Base-by-base conservation (phyloP, 2,329 filamentous ascomycete genomes). In the Ceratocystis destructans region DNA sequence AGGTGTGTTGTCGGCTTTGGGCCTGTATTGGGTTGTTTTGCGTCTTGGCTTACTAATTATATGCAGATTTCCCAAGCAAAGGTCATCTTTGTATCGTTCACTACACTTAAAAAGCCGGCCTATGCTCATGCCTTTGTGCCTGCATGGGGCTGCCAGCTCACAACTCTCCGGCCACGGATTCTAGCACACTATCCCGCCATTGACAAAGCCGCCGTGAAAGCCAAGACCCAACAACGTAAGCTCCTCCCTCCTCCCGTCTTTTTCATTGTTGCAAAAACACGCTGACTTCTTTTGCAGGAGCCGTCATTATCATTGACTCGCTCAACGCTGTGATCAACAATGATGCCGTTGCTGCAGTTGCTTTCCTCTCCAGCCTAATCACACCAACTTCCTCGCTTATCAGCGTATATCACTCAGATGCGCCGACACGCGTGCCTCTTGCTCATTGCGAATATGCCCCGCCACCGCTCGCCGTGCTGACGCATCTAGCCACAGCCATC, bases 401-500 rank as follows among this genome's bases (percentile, higher is more conserved):
- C 5, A 87, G 86, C 55, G 83, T 88, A 68, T 96, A 95, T 75
- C 94, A 97, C 77, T 79, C 82, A 64, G 93, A 97, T 75, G 81
- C 93, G 3, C 87, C 90, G 0, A 75, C 84, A 31, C 71, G 77
- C 65, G 75, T 81, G 75, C 75, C 73, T 37, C 75, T 67, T 45
- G 73, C 74, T 6, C 75, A 74, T 64, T 77, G 75, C 70, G 79
- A 82, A 71, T 86, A 89, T 75, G 77, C 83, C 20, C 90, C 91
- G 0, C 77, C 84, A 33, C 85, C 90, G 0, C 79, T 95, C 12
- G 85, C 85, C 1, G 78, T 91, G 0, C 79, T 97, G 25, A 83
- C 82, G 59, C 95, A 95, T 75, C 85, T 96, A 67, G 89, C 92
- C n/a, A 99, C 94, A 2, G 87, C 90, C 2, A 83, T 97, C 64